Conservation (phyloP, 2,329 filamentous ascomycete species). For the Penicillium sp. region DNA sequence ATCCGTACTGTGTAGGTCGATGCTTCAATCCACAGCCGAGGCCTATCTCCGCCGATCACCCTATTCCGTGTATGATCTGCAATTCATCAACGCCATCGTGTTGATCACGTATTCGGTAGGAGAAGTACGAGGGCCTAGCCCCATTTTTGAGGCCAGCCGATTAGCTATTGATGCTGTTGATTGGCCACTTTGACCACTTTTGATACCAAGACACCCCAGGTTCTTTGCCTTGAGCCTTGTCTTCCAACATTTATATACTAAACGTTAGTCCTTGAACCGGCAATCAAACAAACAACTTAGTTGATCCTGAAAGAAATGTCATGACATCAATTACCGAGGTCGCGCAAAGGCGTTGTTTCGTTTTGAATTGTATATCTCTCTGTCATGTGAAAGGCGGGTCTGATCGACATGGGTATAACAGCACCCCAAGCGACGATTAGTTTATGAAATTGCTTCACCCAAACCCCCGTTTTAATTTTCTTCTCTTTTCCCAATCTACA, state of each 20-base stretch:
- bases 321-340: not conserved
- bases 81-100: too few relatives aligned
- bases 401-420: conserved; percentile 2
- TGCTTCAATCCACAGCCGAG: too few relatives aligned
- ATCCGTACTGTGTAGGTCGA: too few relatives aligned
- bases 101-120: too few relatives aligned
- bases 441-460: not conserved
- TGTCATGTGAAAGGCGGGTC: conserved; percentile 8
- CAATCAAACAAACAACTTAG: not conserved
- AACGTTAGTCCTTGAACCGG: not conserved
- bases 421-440: not conserved
- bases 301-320: not conserved
- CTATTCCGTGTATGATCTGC: too few relatives aligned
- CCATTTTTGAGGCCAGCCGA: too few relatives aligned
- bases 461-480: not conserved
- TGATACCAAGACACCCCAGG: too few relatives aligned
- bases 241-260: not conserved
- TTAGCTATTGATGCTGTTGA: too few relatives aligned
- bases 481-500: not conserved
- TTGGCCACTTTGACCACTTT: not conserved
- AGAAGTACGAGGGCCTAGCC: too few relatives aligned
- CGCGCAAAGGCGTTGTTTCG: not conserved
- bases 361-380: not conserved
- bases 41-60: too few relatives aligned
- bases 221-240: too few relatives aligned